Conservation (phyloP, 768 basidiomycete species). For the Leccinum uliginosum region DNA sequence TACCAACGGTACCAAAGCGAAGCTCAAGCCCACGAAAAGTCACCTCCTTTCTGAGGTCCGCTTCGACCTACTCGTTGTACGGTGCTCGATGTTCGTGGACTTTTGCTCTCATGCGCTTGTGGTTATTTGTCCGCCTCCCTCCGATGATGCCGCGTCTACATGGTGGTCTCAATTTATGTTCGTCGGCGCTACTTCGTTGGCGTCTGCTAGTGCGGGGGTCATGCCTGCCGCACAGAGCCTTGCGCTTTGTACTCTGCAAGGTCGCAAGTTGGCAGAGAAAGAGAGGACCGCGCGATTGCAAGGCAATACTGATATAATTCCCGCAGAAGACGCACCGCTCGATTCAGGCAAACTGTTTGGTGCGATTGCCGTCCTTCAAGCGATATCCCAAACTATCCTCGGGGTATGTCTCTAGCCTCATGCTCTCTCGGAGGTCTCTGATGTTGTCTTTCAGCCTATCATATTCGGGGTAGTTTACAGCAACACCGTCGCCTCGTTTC, state of each 20-base stretch:
- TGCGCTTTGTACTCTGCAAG: conserved; percentile 59
- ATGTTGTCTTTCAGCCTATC: conserved; percentile 46
- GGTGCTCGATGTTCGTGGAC: conserved; percentile 63
- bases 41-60: conserved; percentile 56
- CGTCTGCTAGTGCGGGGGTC: conserved; percentile 64
- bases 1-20: conserved; percentile 27
- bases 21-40: conserved; percentile 41
- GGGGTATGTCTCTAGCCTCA: conserved; percentile 30
- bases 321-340: conserved; percentile 30
- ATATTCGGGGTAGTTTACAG: conserved; percentile 67
- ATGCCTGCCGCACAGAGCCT: conserved; percentile 70
- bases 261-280: conserved; percentile 22
- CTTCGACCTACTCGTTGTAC: conserved; percentile 67
- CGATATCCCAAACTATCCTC: conserved; percentile 59
- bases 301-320: not conserved
- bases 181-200: conserved; percentile 55
- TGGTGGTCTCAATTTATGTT: conserved; percentile 43
- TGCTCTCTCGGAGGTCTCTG: not conserved
- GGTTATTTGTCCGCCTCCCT: conserved; percentile 46
- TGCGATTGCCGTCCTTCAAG: conserved; percentile 64
- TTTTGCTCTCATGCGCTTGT: conserved; percentile 61
- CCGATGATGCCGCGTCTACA: conserved; percentile 17
- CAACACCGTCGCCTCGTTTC: conserved; percentile 56
- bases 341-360: conserved; percentile 61
- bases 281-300: conserved; percentile 34